Percentiles rank a stretch among this genome's conserved stretches.
These are phyloP conservation scores for Pelargonium citronellum DNA, from an alignment of 441 rosid species.

Conservation along the genomic window DNA sequence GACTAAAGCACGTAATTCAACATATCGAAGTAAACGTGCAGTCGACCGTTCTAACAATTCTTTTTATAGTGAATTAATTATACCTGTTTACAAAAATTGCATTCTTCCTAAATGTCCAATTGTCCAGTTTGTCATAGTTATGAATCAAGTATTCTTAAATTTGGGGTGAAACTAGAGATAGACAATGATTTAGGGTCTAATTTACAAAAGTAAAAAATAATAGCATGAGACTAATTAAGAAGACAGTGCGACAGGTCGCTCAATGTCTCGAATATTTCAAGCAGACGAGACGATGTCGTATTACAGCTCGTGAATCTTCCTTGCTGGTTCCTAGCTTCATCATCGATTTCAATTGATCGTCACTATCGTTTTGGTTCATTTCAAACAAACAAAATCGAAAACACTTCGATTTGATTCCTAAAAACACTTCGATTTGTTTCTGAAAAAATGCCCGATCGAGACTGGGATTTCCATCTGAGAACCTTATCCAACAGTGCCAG, in stretches of 20 bases:
- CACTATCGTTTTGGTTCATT: not conserved
- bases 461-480: slow-evolving; percentile 75
- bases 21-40: too few species aligned
- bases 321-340: not conserved
- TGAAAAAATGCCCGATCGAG: slow-evolving; percentile 38
- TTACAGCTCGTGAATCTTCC: not conserved
- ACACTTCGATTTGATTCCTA: not conserved
- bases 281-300: too few species aligned
- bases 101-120: too few species aligned
- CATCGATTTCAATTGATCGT: not conserved
- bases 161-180: too few species aligned
- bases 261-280: not conserved
- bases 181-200: too few species aligned
- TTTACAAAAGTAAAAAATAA: too few species aligned
- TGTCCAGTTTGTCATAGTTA: too few species aligned
- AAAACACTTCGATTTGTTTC: slow-evolving; percentile 1
- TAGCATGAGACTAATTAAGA: not conserved
- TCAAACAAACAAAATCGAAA: not conserved
- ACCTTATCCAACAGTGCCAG: slow-evolving; percentile 60
- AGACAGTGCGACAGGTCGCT: not conserved
- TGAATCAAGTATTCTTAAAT: too few species aligned
- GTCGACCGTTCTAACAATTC: too few species aligned
- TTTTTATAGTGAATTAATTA: too few species aligned
- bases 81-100: too few species aligned
- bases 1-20: too few species aligned